Evolutionary conservation across 768 basidiomycete species (phyloP), one percentile per base, ranked within the genome.

Genomic region (Leccinum rimulosum): DNA sequence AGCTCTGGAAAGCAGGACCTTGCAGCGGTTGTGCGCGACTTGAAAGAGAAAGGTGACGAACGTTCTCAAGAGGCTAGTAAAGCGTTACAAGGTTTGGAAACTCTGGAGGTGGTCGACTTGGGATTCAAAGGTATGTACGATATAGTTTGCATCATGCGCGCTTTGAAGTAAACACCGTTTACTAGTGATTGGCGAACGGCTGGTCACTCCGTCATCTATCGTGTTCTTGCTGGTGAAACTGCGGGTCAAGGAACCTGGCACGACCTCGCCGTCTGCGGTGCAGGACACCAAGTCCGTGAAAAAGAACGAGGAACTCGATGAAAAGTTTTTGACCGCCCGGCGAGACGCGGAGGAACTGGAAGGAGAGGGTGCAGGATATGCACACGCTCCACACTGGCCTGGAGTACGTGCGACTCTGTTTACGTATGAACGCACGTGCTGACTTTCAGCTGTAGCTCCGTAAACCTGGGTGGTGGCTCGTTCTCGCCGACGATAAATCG

Each of bases 301-400:
- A 47, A 70, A 64, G 54, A 82, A 86, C 52, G 84, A 84, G 33
- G 82, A 84, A 60, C 82, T 82, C 58, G 89, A 93, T 53, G 81
- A 87, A 50, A 80, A 84, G 60, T 92, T 95, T 74, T 77, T 95
- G 50, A 75, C 73, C 19, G 80, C 82, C 33, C 79, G 84, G 22
- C 80, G 79, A 33, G 87, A 89, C 4, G 77, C 81, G 0, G 91
- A 92, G 64, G 85, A 87, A 53, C 62, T 85, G 0, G 73, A 77
- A n/a, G 76, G 76, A 28, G 68, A 68, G n/a, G 64, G 75, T 10
- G 76, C 76, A 54, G 84, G 81, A 28, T 85, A 77, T 59, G 94
- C 89, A n/a, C 95, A 99, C 70, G 92, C 95, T 7, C 96, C 96
- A 5, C 82, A 84, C 68, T 98, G 94, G 94, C 94, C 96, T 57